Percentiles rank a stretch among this genome's conserved stretches.
phyloP scores from a whole-genome alignment of 2,329 filamentous ascomycete species.

The Cryphonectria parasitica region DNA sequence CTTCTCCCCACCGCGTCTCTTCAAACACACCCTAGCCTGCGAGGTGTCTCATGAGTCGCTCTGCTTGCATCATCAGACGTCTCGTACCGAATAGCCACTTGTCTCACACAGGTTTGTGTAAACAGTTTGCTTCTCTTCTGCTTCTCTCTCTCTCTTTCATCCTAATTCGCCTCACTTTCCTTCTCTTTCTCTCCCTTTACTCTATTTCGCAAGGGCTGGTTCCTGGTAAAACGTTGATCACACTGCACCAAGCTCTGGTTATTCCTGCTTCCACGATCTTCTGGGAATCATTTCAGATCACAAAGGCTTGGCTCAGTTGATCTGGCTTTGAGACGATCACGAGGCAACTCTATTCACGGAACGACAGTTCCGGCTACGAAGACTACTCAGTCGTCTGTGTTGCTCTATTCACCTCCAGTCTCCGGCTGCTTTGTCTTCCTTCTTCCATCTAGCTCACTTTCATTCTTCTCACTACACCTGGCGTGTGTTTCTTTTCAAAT shows the following conservation, averaged over 20 bases:
- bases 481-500: constrained; percentile 21
- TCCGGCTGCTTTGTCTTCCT: background rate
- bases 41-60: constrained; percentile 24
- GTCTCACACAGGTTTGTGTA: background rate
- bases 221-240: background rate
- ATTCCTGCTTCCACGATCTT: constrained; percentile 12
- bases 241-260: background rate
- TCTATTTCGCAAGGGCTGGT: background rate
- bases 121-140: background rate
- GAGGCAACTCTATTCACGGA: constrained; percentile 12
- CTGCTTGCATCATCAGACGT: constrained; percentile 25
- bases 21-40: constrained; percentile 24
- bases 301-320: constrained; percentile 17
- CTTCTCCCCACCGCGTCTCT: background rate
- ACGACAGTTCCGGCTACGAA: background rate
- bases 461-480: constrained; percentile 19
- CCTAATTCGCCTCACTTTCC: background rate
- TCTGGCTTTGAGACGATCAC: constrained; percentile 6
- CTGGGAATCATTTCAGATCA: constrained; percentile 14
- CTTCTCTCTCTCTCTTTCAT: background rate
- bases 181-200: background rate
- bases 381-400: background rate
- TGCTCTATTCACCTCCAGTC: background rate
- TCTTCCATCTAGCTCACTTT: constrained; percentile 15
- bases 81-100: constrained; percentile 12